These are phyloP conservation scores for Epichloe coenophiala DNA, from an alignment of 2,329 filamentous ascomycete genomes.

Conservation along the genomic window DNA sequence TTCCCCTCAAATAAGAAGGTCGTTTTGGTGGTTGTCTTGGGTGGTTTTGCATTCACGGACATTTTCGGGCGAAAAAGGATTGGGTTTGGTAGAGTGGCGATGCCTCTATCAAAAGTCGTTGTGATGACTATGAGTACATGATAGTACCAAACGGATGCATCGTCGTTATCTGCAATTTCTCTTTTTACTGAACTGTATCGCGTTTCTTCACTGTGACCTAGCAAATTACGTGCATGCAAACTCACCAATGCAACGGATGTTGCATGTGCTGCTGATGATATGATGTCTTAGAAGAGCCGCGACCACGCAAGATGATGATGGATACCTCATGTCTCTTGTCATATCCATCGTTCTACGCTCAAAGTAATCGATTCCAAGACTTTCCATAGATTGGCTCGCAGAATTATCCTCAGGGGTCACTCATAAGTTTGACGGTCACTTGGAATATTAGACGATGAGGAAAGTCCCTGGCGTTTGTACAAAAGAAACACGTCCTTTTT, in stretches of 20 bases:
- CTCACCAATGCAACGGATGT: background rate
- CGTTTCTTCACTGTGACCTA: background rate
- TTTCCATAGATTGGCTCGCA: no score
- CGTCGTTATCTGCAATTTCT: constrained; percentile 15
- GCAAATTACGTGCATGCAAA: background rate
- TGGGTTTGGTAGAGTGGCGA: constrained; percentile 37
- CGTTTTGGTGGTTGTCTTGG: constrained; percentile 24
- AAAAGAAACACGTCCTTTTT: background rate
- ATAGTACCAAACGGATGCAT: constrained; percentile 30
- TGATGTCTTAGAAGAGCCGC: no score
- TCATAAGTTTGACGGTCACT: background rate
- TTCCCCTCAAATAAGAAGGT: constrained; percentile 95
- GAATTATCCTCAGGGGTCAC: background rate
- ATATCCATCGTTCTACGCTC: no score
- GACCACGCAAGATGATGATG: no score
- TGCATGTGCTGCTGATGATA: no score
- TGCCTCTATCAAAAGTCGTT: constrained; percentile 31
- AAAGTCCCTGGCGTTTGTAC: constrained; percentile 1
- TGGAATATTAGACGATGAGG: background rate
- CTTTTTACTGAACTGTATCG: background rate
- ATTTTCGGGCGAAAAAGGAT: constrained; percentile 42
- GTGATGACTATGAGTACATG: constrained; percentile 29
- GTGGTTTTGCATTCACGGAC: constrained; percentile 45
- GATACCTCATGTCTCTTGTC: no score
- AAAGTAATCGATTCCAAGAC: no score